phyloP scores from a whole-genome alignment of 352 stramenopile species.

The Globisporangium iwayamae region DNA sequence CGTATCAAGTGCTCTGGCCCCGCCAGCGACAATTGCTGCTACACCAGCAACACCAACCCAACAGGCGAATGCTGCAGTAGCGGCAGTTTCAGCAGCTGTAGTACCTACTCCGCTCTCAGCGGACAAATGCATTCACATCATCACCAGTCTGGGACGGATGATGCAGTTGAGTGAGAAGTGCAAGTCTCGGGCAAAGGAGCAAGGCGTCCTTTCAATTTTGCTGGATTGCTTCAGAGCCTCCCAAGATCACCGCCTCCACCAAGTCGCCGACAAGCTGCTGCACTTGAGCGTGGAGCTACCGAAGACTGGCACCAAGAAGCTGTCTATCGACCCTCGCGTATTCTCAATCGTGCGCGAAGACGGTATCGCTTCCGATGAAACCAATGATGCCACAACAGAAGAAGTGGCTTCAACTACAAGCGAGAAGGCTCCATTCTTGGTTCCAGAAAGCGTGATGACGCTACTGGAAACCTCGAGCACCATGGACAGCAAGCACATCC shows the following conservation, averaged over 20 bases:
- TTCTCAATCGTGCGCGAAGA: constrained; percentile 13
- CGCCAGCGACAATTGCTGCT: constrained; percentile 5
- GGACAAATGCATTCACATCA: constrained; percentile 25
- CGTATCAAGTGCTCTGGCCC: constrained; percentile 21
- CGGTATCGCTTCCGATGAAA: background rate
- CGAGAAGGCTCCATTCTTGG: constrained; percentile 31
- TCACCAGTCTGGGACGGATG: constrained; percentile 52
- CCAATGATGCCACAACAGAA: background rate
- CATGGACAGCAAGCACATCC: constrained; percentile 11
- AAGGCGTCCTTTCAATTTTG: constrained; percentile 32
- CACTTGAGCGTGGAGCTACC: constrained; percentile 30
- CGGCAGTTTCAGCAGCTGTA: constrained; percentile 16
- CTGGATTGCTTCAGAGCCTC: constrained; percentile 43
- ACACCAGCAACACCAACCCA: constrained; percentile 23
- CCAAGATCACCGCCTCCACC: constrained; percentile 28
- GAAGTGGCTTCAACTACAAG: background rate
- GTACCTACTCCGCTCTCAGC: constrained; percentile 27
- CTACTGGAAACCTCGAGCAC: constrained; percentile 29
- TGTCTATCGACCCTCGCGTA: constrained; percentile 20
- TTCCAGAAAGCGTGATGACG: constrained; percentile 27
- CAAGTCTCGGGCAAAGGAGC: constrained; percentile 33
- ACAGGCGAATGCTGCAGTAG: constrained; percentile 19
- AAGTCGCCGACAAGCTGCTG: constrained; percentile 59
- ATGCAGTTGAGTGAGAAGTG: constrained; percentile 34
- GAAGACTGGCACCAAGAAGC: background rate